Evolutionary conservation across 306 rosid species (phyloP).

Genomic region (Hippophae gyantsensis): DNA sequence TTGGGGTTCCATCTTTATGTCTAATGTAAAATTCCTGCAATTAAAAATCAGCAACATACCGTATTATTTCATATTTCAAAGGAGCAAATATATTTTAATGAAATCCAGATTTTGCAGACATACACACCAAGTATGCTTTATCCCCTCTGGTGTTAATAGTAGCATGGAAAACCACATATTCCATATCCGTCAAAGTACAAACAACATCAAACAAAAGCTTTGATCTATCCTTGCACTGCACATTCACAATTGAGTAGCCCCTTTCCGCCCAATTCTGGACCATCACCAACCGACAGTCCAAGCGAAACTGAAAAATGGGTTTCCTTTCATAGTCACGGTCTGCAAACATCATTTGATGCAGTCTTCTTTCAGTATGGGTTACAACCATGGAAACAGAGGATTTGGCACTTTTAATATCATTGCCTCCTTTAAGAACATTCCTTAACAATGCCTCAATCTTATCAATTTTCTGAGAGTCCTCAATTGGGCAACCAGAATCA

Average conservation of each 20-base stretch:
- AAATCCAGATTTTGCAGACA: neutral
- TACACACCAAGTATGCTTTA: constrained; percentile 54
- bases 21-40: constrained; percentile 81
- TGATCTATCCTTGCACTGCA: constrained; percentile 76
- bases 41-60: neutral
- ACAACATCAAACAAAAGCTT: constrained; percentile 78
- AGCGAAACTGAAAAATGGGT: constrained; percentile 39
- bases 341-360: constrained; percentile 88
- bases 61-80: constrained; percentile 3
- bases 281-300: constrained; percentile 39
- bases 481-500: constrained; percentile 54
- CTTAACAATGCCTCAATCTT: constrained; percentile 62
- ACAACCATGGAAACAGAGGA: constrained; percentile 58
- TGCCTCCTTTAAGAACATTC: constrained; percentile 73
- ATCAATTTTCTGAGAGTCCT: constrained; percentile 58
- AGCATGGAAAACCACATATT: constrained; percentile 85
- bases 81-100: neutral
- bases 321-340: constrained; percentile 79
- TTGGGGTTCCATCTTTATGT: constrained; percentile 88
- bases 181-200: constrained; percentile 91
- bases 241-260: constrained; percentile 74
- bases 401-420: constrained; percentile 70
- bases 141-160: constrained; percentile 52
- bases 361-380: constrained; percentile 69
- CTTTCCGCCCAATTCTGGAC: constrained; percentile 86